Evolutionary conservation across 345 rosid species (phyloP).

Genomic region (Salix udensis): DNA sequence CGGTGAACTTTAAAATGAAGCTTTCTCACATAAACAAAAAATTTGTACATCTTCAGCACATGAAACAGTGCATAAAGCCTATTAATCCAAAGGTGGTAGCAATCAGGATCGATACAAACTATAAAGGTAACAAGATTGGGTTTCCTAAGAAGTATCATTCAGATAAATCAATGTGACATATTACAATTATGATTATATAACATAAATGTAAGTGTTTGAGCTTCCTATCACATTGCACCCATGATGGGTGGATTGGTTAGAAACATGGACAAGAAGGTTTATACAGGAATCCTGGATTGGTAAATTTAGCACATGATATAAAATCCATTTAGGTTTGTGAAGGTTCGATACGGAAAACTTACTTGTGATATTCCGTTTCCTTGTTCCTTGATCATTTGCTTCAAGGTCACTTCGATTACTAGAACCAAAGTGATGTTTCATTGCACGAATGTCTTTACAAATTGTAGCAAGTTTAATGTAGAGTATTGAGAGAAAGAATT

Average conservation of each 20-base stretch:
- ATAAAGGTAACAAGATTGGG: neutral
- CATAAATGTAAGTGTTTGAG: neutral
- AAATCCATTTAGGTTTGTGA: neutral
- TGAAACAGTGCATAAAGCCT: neutral
- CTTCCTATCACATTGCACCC: neutral
- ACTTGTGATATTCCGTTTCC: too few relatives aligned
- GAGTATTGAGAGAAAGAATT: too few relatives aligned
- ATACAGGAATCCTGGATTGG: neutral
- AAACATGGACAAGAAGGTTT: neutral
- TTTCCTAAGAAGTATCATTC: neutral
- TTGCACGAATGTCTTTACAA: rapidly evolving
- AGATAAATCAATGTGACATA: neutral
- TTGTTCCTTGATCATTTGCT: too few relatives aligned
- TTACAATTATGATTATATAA: neutral
- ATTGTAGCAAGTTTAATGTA: too few relatives aligned
- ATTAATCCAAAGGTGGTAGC: neutral
- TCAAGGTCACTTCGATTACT: too few relatives aligned
- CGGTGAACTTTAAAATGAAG: neutral
- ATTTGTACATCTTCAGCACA: neutral
- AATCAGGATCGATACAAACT: neutral
- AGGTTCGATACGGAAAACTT: too few relatives aligned
- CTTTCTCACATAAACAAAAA: neutral
- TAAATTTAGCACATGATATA: neutral
- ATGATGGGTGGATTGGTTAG: neutral
- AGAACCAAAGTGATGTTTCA: too few relatives aligned